phyloP scores from a whole-genome alignment of 148 eudicot genomes.

The Cornus suecica region DNA sequence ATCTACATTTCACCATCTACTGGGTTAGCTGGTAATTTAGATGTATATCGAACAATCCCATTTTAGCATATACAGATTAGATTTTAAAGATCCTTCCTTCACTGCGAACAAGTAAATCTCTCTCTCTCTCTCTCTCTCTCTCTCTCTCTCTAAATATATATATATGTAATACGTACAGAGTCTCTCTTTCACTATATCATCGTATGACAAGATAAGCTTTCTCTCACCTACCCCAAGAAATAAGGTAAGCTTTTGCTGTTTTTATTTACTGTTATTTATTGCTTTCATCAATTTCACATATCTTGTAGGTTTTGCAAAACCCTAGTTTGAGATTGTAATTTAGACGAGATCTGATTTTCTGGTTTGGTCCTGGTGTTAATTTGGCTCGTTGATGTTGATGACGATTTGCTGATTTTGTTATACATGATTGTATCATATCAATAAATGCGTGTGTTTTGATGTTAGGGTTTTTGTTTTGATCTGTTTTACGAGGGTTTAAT shows the following conservation, averaged over 20 bases:
- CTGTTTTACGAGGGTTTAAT: neutral
- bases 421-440: neutral
- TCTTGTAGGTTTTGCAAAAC: slow-evolving; percentile 8
- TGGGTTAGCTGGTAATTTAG: neutral
- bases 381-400: no score
- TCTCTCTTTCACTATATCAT: neutral
- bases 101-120: neutral
- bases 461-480: neutral
- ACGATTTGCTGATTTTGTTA: neutral
- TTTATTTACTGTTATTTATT: neutral
- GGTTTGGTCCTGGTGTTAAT: neutral
- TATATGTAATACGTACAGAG: no score
- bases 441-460: neutral
- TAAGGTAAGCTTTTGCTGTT: slow-evolving; percentile 5
- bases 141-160: no score
- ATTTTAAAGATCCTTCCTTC: neutral
- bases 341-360: slow-evolving; percentile 5
- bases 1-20: neutral
- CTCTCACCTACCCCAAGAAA: no score
- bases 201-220: neutral
- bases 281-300: neutral
- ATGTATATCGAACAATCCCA: neutral
- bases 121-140: slow-evolving; percentile 1
- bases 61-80: neutral
- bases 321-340: neutral